These are phyloP conservation scores for Rhinocladiella similis DNA, from an alignment of 2,329 filamentous ascomycete species.

Conservation along the genomic window DNA sequence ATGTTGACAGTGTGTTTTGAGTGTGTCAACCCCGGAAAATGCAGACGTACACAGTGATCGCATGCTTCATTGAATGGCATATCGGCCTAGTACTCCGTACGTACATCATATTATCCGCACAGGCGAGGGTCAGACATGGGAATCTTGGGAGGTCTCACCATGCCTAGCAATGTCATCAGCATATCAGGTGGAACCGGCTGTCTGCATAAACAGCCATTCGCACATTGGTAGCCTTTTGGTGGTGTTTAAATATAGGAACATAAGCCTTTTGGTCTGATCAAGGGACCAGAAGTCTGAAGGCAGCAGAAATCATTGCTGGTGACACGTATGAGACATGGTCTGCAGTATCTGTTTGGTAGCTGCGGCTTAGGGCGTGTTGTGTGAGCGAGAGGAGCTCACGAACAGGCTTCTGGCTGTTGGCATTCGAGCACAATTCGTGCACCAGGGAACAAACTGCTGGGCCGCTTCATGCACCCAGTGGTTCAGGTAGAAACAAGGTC, in stretches of 20 bases:
- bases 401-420: background rate
- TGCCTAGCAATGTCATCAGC: background rate
- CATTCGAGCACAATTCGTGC: background rate
- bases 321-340: conserved; percentile 10
- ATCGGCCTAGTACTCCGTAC: no score
- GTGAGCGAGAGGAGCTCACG: background rate
- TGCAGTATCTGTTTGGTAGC: background rate
- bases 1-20: no score
- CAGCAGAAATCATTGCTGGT: background rate
- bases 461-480: background rate
- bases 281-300: background rate
- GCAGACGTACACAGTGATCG: no score
- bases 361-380: background rate
- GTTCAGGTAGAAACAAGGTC: background rate
- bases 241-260: background rate
- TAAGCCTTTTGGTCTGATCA: background rate
- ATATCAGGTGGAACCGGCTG: background rate
- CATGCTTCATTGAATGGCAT: no score
- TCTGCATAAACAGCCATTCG: background rate
- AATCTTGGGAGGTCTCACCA: background rate
- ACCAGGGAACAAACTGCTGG: background rate
- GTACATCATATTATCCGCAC: no score
- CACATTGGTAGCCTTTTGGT: background rate
- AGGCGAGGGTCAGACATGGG: no score
- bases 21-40: no score